phyloP scores from a whole-genome alignment of 2,329 filamentous ascomycete genomes.

The Colletotrichum eremochloae region DNA sequence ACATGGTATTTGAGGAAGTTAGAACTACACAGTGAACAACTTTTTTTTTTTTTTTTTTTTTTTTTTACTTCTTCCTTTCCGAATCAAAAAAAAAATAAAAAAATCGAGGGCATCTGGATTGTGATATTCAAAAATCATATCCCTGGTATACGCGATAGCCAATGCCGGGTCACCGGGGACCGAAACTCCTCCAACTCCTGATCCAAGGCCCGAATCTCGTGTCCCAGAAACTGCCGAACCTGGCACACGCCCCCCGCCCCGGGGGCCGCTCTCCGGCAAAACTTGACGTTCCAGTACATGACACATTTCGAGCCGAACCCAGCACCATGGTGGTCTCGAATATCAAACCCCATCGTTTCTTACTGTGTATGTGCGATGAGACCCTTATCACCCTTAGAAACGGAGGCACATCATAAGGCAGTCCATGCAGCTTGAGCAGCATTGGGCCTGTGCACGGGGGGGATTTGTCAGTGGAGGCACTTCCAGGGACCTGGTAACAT shows the following conservation, averaged over 20 bases:
- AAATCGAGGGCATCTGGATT: not conserved
- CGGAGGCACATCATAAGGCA: conserved; percentile 19
- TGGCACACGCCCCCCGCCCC: not conserved
- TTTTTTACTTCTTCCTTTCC: no score
- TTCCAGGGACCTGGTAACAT: not conserved
- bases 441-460: not conserved
- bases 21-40: not conserved
- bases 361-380: not conserved
- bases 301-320: not conserved
- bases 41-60: no score
- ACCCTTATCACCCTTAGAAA: not conserved
- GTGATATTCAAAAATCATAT: not conserved
- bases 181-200: conserved; percentile 14
- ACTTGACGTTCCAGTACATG: not conserved
- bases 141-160: not conserved
- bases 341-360: not conserved
- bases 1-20: not conserved
- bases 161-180: not conserved
- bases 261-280: not conserved
- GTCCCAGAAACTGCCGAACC: not conserved
- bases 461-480: not conserved
- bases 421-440: conserved; percentile 21
- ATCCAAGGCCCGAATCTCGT: not conserved
- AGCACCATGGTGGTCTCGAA: not conserved
- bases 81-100: no score